Conservation (phyloP, 1,284 basidiomycete species). For the Rhodotorula sp. region DNA sequence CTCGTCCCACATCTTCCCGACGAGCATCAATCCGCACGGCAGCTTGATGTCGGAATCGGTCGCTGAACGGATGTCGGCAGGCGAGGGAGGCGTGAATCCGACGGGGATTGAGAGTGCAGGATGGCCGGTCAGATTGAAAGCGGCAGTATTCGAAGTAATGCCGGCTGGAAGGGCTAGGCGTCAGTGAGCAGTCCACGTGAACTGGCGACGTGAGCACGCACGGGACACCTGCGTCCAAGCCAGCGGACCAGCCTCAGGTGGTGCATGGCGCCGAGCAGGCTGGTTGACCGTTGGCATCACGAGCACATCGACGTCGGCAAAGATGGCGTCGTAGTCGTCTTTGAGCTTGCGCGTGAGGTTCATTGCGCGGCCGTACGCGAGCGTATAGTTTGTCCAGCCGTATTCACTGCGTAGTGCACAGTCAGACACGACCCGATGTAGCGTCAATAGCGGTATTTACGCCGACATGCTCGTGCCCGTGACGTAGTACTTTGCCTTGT, state of each 20-base stretch:
- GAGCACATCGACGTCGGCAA: slow-evolving; percentile 54
- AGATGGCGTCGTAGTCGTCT: slow-evolving; percentile 53
- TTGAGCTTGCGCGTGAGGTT: slow-evolving; percentile 55
- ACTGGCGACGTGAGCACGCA: background rate
- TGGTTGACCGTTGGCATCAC: slow-evolving; percentile 54
- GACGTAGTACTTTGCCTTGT: slow-evolving; percentile 46
- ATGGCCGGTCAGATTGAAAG: slow-evolving; percentile 26
- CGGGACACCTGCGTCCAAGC: slow-evolving; percentile 24
- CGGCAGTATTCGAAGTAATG: slow-evolving; percentile 18
- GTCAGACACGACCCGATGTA: background rate
- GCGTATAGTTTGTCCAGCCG: slow-evolving; percentile 48
- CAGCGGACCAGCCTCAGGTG: slow-evolving; percentile 26
- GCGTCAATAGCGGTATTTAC: background rate
- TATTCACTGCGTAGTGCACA: slow-evolving; percentile 35
- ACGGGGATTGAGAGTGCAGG: slow-evolving; percentile 29
- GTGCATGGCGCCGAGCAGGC: slow-evolving; percentile 25
- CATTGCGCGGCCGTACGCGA: slow-evolving; percentile 51
- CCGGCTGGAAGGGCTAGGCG: slow-evolving; percentile 2
- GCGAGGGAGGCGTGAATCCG: slow-evolving; percentile 29
- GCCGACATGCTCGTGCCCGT: slow-evolving; percentile 41
- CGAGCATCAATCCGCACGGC: slow-evolving; percentile 30
- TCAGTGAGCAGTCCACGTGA: background rate
- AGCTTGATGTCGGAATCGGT: slow-evolving; percentile 30
- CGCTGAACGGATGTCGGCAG: background rate
- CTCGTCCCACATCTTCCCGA: slow-evolving; percentile 35